A percentile compares a stretch with the other conserved stretches of the same genome.
These are phyloP conservation scores for Biscutella laevigata DNA, from an alignment of 441 rosid genomes.

Conservation along the genomic window DNA sequence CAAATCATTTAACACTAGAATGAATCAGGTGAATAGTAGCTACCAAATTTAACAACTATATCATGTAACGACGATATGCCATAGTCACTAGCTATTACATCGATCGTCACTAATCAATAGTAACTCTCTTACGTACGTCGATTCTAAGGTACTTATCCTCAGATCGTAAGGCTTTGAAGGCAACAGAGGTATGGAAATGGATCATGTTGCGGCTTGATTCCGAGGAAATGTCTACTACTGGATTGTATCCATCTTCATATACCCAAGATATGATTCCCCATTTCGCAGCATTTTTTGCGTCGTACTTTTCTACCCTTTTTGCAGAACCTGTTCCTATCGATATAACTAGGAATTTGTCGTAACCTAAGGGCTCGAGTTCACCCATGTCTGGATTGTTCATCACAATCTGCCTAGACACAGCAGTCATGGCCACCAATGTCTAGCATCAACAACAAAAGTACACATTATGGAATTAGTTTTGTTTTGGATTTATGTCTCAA, in stretches of 20 bases:
- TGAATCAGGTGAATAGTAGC: no score
- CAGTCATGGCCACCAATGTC: slow-evolving; percentile 44
- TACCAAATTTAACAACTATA: no score
- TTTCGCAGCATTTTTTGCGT: slow-evolving; percentile 31
- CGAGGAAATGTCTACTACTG: slow-evolving; percentile 30
- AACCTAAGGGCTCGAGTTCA: slow-evolving; percentile 29
- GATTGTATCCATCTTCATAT: slow-evolving; percentile 27
- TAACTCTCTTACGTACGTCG: no score
- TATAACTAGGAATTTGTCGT: slow-evolving; percentile 32
- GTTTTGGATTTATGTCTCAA: no score
- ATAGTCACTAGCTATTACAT: no score
- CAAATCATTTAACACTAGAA: no score
- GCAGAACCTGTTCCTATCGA: slow-evolving; percentile 44
- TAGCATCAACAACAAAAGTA: no score
- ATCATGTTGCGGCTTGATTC: slow-evolving; percentile 37
- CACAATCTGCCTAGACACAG: slow-evolving; percentile 34
- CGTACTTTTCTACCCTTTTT: slow-evolving; percentile 21
- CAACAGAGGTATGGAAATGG: slow-evolving; percentile 31
- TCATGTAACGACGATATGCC: no score
- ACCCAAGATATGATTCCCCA: slow-evolving; percentile 50
- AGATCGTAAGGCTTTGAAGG: slow-evolving; percentile 33
- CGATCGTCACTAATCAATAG: no score
- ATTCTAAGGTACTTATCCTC: slow-evolving; percentile 42
- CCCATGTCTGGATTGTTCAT: slow-evolving; percentile 29
- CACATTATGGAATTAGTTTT: no score